A percentile compares a stretch with the other conserved stretches of the same genome.
Conservation (phyloP, 1,284 basidiomycete species). For the Tylopilus sp. region DNA sequence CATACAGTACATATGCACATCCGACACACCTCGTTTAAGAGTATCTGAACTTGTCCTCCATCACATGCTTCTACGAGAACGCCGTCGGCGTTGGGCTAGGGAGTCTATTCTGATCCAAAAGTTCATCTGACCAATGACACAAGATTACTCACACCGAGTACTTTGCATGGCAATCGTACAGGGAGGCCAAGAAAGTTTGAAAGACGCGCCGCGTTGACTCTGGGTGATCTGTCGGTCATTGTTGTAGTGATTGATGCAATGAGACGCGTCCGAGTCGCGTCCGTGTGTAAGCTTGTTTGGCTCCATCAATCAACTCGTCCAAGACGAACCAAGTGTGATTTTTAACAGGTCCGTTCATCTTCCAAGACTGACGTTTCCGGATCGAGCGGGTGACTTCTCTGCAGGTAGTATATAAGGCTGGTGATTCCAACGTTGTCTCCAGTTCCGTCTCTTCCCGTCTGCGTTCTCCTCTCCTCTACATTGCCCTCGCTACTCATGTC, state of each 20-base stretch:
- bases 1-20: neutral
- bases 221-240: slow-evolving; percentile 62
- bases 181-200: slow-evolving; percentile 64
- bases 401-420: too few relatives aligned
- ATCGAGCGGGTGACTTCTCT: neutral
- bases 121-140: neutral
- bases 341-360: too few relatives aligned
- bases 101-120: slow-evolving; percentile 5
- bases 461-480: neutral
- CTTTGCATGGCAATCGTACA: slow-evolving; percentile 81
- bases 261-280: slow-evolving; percentile 23
- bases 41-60: slow-evolving; percentile 75
- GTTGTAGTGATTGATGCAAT: slow-evolving; percentile 4
- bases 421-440: neutral
- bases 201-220: slow-evolving; percentile 75
- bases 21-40: slow-evolving; percentile 57
- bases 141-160: slow-evolving; percentile 61
- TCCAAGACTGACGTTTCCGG: neutral
- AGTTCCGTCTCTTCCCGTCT: neutral
- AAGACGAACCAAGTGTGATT: too few relatives aligned
- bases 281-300: slow-evolving; percentile 10
- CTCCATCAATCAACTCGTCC: too few relatives aligned
- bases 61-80: slow-evolving; percentile 79
- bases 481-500: neutral
- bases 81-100: slow-evolving; percentile 64